Evolutionary conservation across 1,139 yeast genomes (phyloP).

Genomic region (Suhomyces wounanorum): DNA sequence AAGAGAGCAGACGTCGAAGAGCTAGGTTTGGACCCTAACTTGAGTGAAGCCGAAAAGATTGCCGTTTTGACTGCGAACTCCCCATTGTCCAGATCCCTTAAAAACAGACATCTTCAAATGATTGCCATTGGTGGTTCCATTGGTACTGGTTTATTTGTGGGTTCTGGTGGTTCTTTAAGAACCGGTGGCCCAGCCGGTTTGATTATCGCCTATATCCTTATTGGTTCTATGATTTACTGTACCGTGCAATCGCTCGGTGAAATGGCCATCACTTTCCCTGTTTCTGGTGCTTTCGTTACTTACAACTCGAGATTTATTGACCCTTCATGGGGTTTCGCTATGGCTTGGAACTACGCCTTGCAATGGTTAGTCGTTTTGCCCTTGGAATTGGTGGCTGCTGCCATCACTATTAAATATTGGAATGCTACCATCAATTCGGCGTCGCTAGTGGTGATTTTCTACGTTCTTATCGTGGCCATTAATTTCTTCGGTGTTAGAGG

Average conservation of each 20-base stretch:
- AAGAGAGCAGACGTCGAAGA: slow-evolving; percentile 51
- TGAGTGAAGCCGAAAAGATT: slow-evolving; percentile 68
- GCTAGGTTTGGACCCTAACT: slow-evolving; percentile 64
- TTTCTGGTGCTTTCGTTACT: slow-evolving; percentile 36
- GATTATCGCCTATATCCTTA: slow-evolving; percentile 40
- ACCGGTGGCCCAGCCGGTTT: slow-evolving; percentile 68
- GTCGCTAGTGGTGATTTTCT: slow-evolving; percentile 35
- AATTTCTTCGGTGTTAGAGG: slow-evolving; percentile 39
- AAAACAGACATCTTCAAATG: slow-evolving; percentile 29
- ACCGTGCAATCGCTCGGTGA: slow-evolving; percentile 40
- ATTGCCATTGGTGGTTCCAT: slow-evolving; percentile 35
- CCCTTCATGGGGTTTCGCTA: slow-evolving; percentile 38
- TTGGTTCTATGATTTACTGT: slow-evolving; percentile 31
- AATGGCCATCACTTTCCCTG: slow-evolving; percentile 36
- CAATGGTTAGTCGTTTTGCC: slow-evolving; percentile 32
- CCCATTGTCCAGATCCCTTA: slow-evolving; percentile 26
- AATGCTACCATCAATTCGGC: slow-evolving; percentile 32
- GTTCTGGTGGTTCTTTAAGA: slow-evolving; percentile 27
- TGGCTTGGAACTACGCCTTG: slow-evolving; percentile 38
- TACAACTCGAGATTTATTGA: slow-evolving; percentile 36
- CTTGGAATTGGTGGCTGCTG: slow-evolving; percentile 35
- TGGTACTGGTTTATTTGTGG: slow-evolving; percentile 34
- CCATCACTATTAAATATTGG: slow-evolving; percentile 37
- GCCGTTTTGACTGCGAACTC: slow-evolving; percentile 47
- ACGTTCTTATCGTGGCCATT: slow-evolving; percentile 30